These are phyloP conservation scores for Rhizoclosmatium globosum DNA, from an alignment of 192 early-diverging fungal species.

Conservation along the genomic window DNA sequence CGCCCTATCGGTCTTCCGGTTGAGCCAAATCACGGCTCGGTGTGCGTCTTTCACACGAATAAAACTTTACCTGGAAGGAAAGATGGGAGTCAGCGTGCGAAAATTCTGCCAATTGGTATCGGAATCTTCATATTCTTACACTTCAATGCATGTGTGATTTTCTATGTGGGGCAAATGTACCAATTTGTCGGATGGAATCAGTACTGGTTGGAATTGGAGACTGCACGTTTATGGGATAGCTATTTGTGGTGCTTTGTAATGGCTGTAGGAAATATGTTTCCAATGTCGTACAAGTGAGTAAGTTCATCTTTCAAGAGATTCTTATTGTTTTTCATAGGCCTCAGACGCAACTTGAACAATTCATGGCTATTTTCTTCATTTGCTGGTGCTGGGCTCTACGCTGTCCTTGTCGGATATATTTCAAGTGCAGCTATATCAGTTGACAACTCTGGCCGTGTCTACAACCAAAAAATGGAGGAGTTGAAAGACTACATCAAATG, in stretches of 20 bases:
- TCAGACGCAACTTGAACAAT: slow-evolving; percentile 3
- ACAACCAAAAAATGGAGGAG: slow-evolving; percentile 44
- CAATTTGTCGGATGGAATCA: slow-evolving; percentile 16
- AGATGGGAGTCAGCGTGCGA: slow-evolving; percentile 6
- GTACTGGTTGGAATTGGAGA: neutral
- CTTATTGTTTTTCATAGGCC: neutral
- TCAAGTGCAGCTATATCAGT: slow-evolving; percentile 24
- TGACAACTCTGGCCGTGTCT: slow-evolving; percentile 23
- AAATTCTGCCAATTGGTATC: neutral
- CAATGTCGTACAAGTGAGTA: neutral
- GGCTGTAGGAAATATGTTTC: slow-evolving; percentile 45
- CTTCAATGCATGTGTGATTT: slow-evolving; percentile 38
- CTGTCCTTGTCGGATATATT: slow-evolving; percentile 27
- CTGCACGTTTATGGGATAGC: neutral
- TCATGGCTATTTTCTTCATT: slow-evolving; percentile 16
- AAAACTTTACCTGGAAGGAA: neutral
- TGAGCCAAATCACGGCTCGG: neutral
- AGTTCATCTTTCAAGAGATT: neutral
- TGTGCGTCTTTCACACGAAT: neutral
- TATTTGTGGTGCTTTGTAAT: slow-evolving; percentile 20
- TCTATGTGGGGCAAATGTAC: slow-evolving; percentile 19
- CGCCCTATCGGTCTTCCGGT: neutral
- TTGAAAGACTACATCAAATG: slow-evolving; percentile 41
- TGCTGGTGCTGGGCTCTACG: neutral
- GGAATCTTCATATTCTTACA: slow-evolving; percentile 35